A percentile compares a stretch with the other conserved stretches of the same genome.
phyloP scores from a whole-genome alignment of 2,329 filamentous ascomycete genomes.

The Raffaelea deltoideospora region DNA sequence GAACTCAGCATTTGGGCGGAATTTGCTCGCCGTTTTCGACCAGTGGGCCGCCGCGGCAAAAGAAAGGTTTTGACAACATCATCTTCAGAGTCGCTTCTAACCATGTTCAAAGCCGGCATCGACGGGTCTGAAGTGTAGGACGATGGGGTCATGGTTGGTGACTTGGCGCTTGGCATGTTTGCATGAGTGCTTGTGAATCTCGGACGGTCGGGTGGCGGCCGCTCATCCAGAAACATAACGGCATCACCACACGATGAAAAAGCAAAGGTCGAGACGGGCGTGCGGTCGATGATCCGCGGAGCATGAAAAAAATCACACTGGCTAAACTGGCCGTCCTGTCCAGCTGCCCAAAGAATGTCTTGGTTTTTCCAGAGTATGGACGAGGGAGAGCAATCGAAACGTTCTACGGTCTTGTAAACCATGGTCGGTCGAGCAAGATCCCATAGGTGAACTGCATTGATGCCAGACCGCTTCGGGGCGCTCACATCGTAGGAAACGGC shows the following conservation, averaged over 20 bases:
- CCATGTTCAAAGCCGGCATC: conserved; percentile 34
- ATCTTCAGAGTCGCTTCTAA: conserved; percentile 50
- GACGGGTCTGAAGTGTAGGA: background rate
- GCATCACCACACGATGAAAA: conserved; percentile 46
- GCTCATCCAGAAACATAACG: conserved; percentile 46
- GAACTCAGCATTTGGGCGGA: conserved; percentile 32
- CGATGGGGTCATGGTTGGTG: too few relatives aligned
- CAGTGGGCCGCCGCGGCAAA: conserved; percentile 25
- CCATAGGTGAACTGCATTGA: conserved; percentile 49
- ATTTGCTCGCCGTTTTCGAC: conserved; percentile 25
- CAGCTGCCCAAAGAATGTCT: conserved; percentile 51
- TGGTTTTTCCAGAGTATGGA: conserved; percentile 48
- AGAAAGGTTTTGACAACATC: conserved; percentile 47
- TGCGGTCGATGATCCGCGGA: conserved; percentile 45
- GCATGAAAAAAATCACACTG: conserved; percentile 53
- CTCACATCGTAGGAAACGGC: conserved; percentile 47
- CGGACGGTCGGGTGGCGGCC: conserved; percentile 29
- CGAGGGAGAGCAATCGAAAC: conserved; percentile 41
- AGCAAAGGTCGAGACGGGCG: conserved; percentile 43
- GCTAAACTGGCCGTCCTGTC: conserved; percentile 44
- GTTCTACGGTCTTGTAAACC: conserved; percentile 50
- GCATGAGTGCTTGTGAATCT: conserved; percentile 3
- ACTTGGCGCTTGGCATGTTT: background rate
- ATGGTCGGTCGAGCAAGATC: conserved; percentile 52
- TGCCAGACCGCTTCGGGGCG: conserved; percentile 36